Conservation (phyloP, 192 early-diverging fungal species). For the Backusella liffmaniae region DNA sequence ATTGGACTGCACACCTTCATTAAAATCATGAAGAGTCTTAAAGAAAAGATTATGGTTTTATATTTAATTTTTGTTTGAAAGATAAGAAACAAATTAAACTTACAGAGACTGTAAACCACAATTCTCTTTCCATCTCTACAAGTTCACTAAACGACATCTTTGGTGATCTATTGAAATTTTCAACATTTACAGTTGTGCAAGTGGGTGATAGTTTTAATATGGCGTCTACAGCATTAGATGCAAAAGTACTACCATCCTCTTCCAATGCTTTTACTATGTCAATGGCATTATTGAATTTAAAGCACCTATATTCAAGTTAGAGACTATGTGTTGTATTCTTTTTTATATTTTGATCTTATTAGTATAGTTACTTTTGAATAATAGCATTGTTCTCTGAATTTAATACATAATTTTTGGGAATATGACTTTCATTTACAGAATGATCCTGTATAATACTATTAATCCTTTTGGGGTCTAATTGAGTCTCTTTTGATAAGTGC, state of each 20-base stretch:
- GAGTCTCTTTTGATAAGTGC: constrained; percentile 66
- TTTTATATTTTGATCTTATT: neutral
- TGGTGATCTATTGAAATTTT: constrained; percentile 71
- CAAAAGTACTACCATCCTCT: constrained; percentile 70
- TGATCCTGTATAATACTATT: constrained; percentile 81
- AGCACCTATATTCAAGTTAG: constrained; percentile 58
- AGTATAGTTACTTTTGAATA: neutral
- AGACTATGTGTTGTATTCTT: neutral
- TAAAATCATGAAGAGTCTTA: constrained; percentile 72
- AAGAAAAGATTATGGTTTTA: neutral
- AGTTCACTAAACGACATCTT: constrained; percentile 70
- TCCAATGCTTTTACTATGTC: constrained; percentile 83
- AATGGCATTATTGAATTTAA: constrained; percentile 76
- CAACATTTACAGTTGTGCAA: constrained; percentile 82
- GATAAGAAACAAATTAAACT: neutral
- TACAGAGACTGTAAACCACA: constrained; percentile 69
- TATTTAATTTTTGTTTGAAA: too few species aligned
- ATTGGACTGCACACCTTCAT: constrained; percentile 81
- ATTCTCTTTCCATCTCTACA: constrained; percentile 79
- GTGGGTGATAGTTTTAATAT: constrained; percentile 77
- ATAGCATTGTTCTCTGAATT: neutral
- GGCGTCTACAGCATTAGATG: constrained; percentile 56
- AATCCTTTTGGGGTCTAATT: constrained; percentile 74
- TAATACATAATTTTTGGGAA: neutral
- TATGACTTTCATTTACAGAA: constrained; percentile 47